phyloP scores from a whole-genome alignment of 352 stramenopile species.

The Phytophthora constricta region DNA sequence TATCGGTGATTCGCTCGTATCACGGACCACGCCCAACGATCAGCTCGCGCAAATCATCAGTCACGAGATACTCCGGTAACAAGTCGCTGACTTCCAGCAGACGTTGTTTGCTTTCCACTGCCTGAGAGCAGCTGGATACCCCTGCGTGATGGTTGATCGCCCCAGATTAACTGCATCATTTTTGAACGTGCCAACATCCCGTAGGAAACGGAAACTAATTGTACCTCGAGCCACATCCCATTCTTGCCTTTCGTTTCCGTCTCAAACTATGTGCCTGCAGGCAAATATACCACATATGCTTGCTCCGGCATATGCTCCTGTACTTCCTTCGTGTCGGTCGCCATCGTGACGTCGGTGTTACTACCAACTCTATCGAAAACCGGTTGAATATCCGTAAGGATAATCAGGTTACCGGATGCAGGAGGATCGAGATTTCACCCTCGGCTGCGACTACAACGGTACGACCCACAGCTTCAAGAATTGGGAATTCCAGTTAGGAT shows the following conservation, averaged over 20 bases:
- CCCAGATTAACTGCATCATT: constrained; percentile 38
- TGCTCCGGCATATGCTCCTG: constrained; percentile 30
- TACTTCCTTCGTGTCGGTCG: neutral
- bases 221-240: constrained; percentile 53
- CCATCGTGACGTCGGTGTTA: neutral
- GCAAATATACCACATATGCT: constrained; percentile 61
- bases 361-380: constrained; percentile 35
- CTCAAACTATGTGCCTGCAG: constrained; percentile 57
- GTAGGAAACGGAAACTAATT: constrained; percentile 35
- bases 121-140: constrained; percentile 19
- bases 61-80: constrained; percentile 41
- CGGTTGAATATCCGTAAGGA: no score
- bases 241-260: constrained; percentile 24
- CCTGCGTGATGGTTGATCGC: constrained; percentile 38
- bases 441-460: no score
- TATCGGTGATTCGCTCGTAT: neutral
- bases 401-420: no score
- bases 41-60: constrained; percentile 29
- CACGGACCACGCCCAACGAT: constrained; percentile 5
- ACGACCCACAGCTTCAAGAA: no score
- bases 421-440: no score
- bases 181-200: constrained; percentile 32
- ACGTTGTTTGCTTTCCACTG: constrained; percentile 10
- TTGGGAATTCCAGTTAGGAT: no score
- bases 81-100: constrained; percentile 37